Conservation (phyloP, 352 stramenopile genomes). For the Phytopythium chamaehyphon region DNA sequence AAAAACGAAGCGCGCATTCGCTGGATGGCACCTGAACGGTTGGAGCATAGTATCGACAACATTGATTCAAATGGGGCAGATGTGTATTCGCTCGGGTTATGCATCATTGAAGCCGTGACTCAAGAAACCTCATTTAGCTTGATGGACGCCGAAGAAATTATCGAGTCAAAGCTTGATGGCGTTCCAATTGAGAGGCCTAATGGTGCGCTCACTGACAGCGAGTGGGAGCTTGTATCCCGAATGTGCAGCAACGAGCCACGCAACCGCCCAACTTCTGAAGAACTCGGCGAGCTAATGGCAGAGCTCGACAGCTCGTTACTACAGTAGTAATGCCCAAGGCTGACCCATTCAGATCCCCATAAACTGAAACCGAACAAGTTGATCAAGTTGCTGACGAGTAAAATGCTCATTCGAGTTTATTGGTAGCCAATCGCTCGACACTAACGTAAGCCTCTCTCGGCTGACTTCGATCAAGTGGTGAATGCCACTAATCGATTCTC, state of each 20-base stretch:
- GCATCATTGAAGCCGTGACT: conserved; percentile 18
- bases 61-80: conserved; percentile 6
- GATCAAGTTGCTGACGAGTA: conserved; percentile 21
- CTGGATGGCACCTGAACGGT: too few relatives aligned
- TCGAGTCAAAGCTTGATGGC: conserved; percentile 7
- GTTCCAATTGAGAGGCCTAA: background rate
- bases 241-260: background rate
- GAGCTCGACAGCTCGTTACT: conserved; percentile 5
- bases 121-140: conserved; percentile 9
- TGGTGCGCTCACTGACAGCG: background rate
- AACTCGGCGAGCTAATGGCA: background rate
- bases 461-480: conserved; percentile 26
- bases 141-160: conserved; percentile 3
- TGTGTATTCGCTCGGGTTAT: conserved; percentile 25
- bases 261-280: background rate
- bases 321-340: too few relatives aligned
- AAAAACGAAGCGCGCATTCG: too few relatives aligned
- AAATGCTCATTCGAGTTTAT: conserved; percentile 45
- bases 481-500: conserved; percentile 16
- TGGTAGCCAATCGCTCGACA: conserved; percentile 35
- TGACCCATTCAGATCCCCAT: conserved; percentile 25
- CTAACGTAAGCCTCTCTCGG: conserved; percentile 13
- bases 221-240: background rate
- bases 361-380: conserved; percentile 26
- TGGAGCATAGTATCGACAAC: too few relatives aligned